Conservation (phyloP, 176 grass and related monocot genomes). For the Zoysia japonica region DNA sequence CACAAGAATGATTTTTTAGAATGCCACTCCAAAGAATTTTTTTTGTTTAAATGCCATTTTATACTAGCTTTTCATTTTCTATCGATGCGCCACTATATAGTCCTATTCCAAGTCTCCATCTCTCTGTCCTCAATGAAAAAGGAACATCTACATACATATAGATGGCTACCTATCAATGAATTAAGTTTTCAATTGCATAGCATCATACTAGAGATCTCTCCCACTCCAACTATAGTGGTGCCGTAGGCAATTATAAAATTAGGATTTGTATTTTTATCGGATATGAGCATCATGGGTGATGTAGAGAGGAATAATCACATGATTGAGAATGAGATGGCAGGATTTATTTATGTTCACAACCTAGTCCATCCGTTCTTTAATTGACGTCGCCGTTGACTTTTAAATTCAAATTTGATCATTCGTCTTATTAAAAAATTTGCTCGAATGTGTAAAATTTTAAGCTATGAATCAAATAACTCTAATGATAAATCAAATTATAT, state of each 20-base stretch:
- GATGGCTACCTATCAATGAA: neutral
- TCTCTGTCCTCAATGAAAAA: neutral
- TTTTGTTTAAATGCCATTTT: neutral
- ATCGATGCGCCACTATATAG: no score
- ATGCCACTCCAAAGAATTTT: no score
- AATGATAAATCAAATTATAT: no score
- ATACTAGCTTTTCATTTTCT: neutral
- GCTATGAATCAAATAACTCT: no score
- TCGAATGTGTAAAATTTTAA: no score
- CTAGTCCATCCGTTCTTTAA: neutral
- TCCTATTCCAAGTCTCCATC: neutral
- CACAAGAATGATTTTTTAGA: no score
- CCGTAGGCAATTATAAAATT: neutral
- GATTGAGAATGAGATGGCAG: constrained; percentile 7
- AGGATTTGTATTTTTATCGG: constrained; percentile 31
- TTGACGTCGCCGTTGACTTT: no score
- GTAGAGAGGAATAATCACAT: constrained; percentile 39
- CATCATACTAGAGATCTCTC: neutral
- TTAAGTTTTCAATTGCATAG: neutral
- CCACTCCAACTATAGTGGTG: neutral
- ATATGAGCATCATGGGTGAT: constrained; percentile 27
- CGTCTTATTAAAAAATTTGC: no score
- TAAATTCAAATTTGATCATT: no score
- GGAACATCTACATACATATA: neutral
- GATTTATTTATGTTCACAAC: constrained; percentile 11